Evolutionary conservation across 169 alveolate genomes (phyloP).

Genomic region (Cryptosporidium baileyi): DNA sequence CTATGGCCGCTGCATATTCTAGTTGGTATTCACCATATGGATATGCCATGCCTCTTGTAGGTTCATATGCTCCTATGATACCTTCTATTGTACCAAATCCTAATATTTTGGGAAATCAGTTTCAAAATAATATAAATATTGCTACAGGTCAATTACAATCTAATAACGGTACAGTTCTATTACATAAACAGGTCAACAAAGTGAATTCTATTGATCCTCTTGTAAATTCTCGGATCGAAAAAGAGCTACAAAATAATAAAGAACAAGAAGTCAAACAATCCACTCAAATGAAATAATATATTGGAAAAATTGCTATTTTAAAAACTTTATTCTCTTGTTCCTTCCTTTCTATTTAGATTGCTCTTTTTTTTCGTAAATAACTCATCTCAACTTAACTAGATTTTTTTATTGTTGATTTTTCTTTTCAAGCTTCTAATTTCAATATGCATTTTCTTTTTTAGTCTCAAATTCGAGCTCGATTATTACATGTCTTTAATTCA

Average conservation of each 20-base stretch:
- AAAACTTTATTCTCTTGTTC: no score
- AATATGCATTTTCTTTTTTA: no score
- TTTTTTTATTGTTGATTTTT: no score
- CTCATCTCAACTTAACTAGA: no score
- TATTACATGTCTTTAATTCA: no score
- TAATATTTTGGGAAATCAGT: conserved; percentile 29
- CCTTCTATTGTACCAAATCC: conserved; percentile 53
- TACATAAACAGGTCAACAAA: conserved; percentile 46
- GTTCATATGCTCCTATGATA: conserved; percentile 33
- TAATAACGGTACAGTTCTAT: neutral
- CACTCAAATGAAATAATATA: no score
- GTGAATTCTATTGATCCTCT: conserved; percentile 8
- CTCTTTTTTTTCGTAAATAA: no score
- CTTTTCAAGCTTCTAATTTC: no score
- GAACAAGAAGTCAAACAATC: conserved; percentile 57
- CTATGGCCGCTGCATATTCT: conserved; percentile 61
- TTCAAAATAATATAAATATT: conserved; percentile 29
- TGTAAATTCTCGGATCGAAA: conserved; percentile 38
- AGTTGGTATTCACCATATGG: conserved; percentile 68
- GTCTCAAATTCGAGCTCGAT: no score
- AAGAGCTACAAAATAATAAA: conserved; percentile 15
- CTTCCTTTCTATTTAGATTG: no score
- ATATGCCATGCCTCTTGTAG: conserved; percentile 59
- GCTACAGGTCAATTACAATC: conserved; percentile 17
- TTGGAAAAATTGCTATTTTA: no score